Evolutionary conservation across 2,329 filamentous ascomycete species (phyloP), one percentile per base, ranked within the genome.

Genomic region (Paecilomyces variotii): DNA sequence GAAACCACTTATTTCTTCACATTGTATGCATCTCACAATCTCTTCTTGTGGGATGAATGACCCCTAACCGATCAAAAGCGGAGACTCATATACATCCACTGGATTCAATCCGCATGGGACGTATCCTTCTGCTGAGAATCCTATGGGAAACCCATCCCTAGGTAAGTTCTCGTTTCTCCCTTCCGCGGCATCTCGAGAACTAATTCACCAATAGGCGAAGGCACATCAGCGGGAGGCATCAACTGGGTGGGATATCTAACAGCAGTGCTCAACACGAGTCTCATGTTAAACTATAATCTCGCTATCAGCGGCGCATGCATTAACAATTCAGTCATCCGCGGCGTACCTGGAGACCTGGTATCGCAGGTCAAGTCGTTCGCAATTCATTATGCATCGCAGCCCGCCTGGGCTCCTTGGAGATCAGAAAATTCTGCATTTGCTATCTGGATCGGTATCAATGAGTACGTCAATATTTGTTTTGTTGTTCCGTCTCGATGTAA

Each of bases 51-150:
- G n/a, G 9, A 50, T 50, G n/a, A 25, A 50, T 2, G 9, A 34
- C 14, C 10, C 2, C n/a, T 50, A 26, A 50, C n/a, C 9, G 61
- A 10, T 62, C 55, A 26, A 45, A 57, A 82, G 80, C 63, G 83
- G 84, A 50, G 81, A 86, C 65, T 85, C 82, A 2, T 86, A 85
- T 71, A 82, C 82, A 1, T 78, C 80, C 61, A 85, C 82, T 2
- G 80, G 81, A 7, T 88, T 88, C 70, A 72, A 85, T 59, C 72
- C 80, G 50, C 78, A 72, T 10, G 74, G 77, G 25, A 70, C 76
- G 0, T 78, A 84, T 39, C 84, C 86, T 1, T 80, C 76, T 6
- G 62, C 75, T 3, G 69, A 72, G 4, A 84, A 85, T 64, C 83
- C 84, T 0, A 74, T 87, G 61, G 85, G 86, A 0, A 88, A 88